phyloP scores from a whole-genome alignment of 768 basidiomycete species.

The Phaffia tasmanica region DNA sequence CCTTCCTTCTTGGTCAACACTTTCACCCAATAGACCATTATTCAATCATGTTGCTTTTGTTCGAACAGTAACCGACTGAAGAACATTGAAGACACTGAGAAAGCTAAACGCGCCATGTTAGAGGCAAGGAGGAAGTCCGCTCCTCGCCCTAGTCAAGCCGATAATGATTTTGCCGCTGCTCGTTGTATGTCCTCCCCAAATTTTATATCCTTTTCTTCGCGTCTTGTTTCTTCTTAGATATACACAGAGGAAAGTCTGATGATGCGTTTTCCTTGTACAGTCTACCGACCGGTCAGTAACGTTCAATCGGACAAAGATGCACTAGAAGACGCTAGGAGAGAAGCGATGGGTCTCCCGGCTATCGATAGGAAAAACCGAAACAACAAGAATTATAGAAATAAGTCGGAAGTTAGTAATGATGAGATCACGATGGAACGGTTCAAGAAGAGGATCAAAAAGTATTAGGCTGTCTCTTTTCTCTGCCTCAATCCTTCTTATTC shows the following conservation, averaged over 20 bases:
- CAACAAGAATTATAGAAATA: slow-evolving; percentile 40
- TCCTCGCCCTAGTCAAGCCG: slow-evolving; percentile 49
- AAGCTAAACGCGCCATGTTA: slow-evolving; percentile 75
- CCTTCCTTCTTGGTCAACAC: neutral
- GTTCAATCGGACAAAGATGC: slow-evolving; percentile 78
- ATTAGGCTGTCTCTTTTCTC: neutral
- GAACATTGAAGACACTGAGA: slow-evolving; percentile 97
- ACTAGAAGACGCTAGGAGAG: slow-evolving; percentile 71
- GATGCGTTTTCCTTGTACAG: slow-evolving; percentile 39
- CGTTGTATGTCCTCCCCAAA: slow-evolving; percentile 55
- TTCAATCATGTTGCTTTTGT: neutral
- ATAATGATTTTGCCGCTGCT: slow-evolving; percentile 72
- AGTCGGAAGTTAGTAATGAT: slow-evolving; percentile 72
- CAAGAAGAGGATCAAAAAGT: slow-evolving; percentile 70
- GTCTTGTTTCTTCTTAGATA: neutral
- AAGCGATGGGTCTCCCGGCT: slow-evolving; percentile 66
- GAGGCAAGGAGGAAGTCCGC: slow-evolving; percentile 46
- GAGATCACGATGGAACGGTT: slow-evolving; percentile 84
- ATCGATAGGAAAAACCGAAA: slow-evolving; percentile 38
- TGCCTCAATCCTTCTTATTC: too few relatives aligned
- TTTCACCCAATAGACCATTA: neutral
- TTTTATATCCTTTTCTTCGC: neutral
- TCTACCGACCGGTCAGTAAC: slow-evolving; percentile 71
- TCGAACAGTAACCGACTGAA: slow-evolving; percentile 61
- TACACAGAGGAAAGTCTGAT: neutral